Conservation (phyloP, 768 basidiomycete genomes). For the Boletus rubroflammeus region DNA sequence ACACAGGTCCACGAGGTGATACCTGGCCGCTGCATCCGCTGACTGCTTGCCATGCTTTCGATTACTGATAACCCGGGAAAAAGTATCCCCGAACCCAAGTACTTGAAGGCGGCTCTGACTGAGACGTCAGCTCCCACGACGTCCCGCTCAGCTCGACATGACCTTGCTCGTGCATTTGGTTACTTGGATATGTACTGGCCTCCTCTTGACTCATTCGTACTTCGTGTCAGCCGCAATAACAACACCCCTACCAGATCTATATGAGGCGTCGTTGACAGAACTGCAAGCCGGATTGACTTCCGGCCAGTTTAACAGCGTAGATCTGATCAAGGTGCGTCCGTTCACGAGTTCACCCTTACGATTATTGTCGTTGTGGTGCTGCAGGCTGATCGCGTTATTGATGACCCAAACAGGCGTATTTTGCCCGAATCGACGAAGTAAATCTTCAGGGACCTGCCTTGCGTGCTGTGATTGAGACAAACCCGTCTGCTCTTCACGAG, state of each 20-base stretch:
- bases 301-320: constrained; percentile 38
- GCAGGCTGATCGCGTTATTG: neutral
- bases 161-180: constrained; percentile 3
- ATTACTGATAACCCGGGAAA: constrained; percentile 7
- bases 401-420: constrained; percentile 33
- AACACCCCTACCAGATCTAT: constrained; percentile 36
- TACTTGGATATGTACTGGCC: constrained; percentile 4
- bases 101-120: constrained; percentile 1
- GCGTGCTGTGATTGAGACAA: constrained; percentile 41
- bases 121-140: neutral
- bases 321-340: constrained; percentile 36
- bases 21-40: neutral
- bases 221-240: constrained; percentile 10
- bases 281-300: constrained; percentile 37
- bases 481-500: constrained; percentile 35
- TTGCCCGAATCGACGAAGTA: constrained; percentile 42
- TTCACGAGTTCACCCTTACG: neutral
- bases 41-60: constrained; percentile 6
- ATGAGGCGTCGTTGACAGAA: constrained; percentile 39
- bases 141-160: neutral
- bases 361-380: neutral
- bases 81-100: neutral
- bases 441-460: constrained; percentile 36
- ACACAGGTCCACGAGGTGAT: neutral
- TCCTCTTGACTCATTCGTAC: constrained; percentile 3